phyloP scores from a whole-genome alignment of 306 rosid genomes.

The Lagenaria siceraria region DNA sequence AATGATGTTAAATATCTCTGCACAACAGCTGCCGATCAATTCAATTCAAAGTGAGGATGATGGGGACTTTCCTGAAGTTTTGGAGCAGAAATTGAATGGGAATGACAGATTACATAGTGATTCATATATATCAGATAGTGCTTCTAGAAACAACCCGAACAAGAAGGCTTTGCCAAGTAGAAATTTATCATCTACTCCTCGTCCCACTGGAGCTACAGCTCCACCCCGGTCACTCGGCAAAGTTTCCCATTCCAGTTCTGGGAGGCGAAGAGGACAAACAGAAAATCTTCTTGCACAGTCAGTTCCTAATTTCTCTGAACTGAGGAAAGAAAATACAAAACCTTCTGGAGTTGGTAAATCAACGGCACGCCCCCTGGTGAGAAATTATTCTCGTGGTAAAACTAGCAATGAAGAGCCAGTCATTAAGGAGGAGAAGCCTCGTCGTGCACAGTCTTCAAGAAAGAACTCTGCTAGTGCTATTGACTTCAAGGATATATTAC shows the following conservation, averaged over 20 bases:
- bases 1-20: not conserved
- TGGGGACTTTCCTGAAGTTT: constrained; percentile 52
- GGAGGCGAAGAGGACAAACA: constrained; percentile 49
- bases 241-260: constrained; percentile 38
- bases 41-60: constrained; percentile 63
- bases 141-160: constrained; percentile 39
- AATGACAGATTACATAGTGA: constrained; percentile 27
- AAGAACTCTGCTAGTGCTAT: constrained; percentile 51
- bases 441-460: constrained; percentile 39
- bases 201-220: constrained; percentile 36
- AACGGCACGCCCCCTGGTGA: constrained; percentile 47
- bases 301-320: constrained; percentile 90
- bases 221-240: constrained; percentile 41
- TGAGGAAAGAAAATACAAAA: constrained; percentile 91
- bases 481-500: constrained; percentile 44
- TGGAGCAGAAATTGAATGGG: constrained; percentile 43
- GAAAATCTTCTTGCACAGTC: constrained; percentile 78
- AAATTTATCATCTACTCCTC: constrained; percentile 40
- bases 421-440: constrained; percentile 68
- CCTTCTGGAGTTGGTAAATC: constrained; percentile 70
- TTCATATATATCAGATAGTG: constrained; percentile 27
- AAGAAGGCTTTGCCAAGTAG: constrained; percentile 45
- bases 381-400: constrained; percentile 54
- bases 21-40: constrained; percentile 55
- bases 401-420: constrained; percentile 51